Evolutionary conservation across 805 yeast genomes (phyloP).

Genomic region (Barnettozyma sp.): DNA sequence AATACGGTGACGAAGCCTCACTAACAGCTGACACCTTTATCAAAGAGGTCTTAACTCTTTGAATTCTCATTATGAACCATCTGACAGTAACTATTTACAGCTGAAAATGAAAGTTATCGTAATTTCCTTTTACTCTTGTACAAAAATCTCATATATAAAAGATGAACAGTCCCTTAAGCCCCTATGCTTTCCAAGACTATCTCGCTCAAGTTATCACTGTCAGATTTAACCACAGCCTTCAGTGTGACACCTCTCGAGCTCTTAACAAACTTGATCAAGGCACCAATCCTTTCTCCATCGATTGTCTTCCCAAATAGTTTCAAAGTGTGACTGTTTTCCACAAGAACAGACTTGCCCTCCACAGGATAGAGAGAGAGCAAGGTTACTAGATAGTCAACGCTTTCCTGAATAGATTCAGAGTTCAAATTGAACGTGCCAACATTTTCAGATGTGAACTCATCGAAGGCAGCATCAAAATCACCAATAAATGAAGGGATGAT

Average conservation of each 20-base stretch:
- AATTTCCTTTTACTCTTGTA: too few relatives aligned
- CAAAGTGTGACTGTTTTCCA: constrained; percentile 52
- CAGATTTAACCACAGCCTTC: constrained; percentile 37
- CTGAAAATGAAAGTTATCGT: too few relatives aligned
- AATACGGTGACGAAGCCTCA: constrained; percentile 24
- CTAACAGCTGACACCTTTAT: constrained; percentile 34
- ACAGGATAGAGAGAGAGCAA: constrained; percentile 62
- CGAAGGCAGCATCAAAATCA: constrained; percentile 66
- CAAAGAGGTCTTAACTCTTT: constrained; percentile 34
- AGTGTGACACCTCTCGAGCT: constrained; percentile 40
- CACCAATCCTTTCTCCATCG: constrained; percentile 40
- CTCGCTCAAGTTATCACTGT: constrained; percentile 37
- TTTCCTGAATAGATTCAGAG: constrained; percentile 42
- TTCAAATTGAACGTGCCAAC: constrained; percentile 62
- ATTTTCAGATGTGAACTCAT: constrained; percentile 57
- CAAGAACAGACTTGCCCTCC: constrained; percentile 56
- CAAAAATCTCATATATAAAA: constrained; percentile 1
- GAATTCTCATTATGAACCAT: too few relatives aligned
- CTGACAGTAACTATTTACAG: too few relatives aligned
- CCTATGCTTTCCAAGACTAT: constrained; percentile 45
- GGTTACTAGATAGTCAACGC: constrained; percentile 46
- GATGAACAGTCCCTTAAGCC: neutral
- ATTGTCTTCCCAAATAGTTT: constrained; percentile 73
- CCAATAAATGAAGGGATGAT: constrained; percentile 71
- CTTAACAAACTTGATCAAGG: constrained; percentile 35